phyloP scores from a whole-genome alignment of 768 basidiomycete genomes.

The Pseudohyphozyma bogoriensis region DNA sequence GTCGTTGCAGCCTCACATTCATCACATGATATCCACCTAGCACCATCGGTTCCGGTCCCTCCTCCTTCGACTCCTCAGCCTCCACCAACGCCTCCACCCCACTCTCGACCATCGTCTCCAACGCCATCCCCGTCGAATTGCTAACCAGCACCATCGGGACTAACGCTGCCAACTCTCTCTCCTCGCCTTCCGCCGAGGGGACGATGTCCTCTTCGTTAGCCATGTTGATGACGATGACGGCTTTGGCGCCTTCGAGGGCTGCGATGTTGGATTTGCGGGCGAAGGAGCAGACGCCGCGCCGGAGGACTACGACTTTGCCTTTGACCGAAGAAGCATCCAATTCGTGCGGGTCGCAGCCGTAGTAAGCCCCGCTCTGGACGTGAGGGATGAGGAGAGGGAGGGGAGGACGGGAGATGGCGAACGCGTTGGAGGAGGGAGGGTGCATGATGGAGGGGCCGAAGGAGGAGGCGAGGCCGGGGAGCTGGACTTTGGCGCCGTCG shows the following conservation, averaged over 20 bases:
- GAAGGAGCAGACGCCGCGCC: conserved; percentile 79
- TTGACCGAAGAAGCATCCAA: background rate
- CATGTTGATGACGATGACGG: conserved; percentile 64
- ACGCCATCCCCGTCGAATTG: conserved; percentile 10
- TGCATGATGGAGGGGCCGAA: conserved; percentile 17
- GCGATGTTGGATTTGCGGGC: conserved; percentile 68
- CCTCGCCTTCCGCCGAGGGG: conserved; percentile 18
- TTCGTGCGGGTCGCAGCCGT: conserved; percentile 19
- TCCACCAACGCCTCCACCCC: background rate
- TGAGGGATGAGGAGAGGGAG: conserved; percentile 4
- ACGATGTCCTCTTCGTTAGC: conserved; percentile 42
- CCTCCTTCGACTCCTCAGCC: background rate
- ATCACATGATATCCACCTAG: background rate
- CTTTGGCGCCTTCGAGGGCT: conserved; percentile 58
- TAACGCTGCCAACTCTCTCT: conserved; percentile 12
- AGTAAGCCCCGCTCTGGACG: no score
- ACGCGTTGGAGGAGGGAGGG: background rate
- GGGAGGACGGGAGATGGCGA: conserved; percentile 8
- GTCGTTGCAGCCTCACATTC: background rate
- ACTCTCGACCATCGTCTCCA: conserved; percentile 7
- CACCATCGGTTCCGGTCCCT: background rate
- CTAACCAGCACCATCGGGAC: conserved; percentile 28
- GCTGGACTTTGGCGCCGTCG: background rate
- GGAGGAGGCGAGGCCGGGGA: conserved; percentile 14
- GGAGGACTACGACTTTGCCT: conserved; percentile 46